Base-by-base conservation (phyloP, 768 basidiomycete genomes). In the Calocybe cyanea region DNA sequence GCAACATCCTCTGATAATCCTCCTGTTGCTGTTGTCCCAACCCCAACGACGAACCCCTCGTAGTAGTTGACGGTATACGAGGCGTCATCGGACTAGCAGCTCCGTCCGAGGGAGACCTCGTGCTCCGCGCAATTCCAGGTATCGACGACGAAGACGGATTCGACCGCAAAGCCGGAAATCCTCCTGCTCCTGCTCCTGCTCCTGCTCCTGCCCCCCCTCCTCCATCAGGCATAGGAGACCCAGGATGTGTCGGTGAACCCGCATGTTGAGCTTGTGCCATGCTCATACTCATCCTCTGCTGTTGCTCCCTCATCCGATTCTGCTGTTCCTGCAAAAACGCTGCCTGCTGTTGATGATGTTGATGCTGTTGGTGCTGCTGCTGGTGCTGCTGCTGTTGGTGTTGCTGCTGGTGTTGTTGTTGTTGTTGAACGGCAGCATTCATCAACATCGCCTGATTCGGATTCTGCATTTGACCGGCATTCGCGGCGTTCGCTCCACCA, bases 91-190 rank as follows among this genome's bases (percentile, higher is more conserved):
- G 75, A 41, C 78, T 70, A 23, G 72, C 67, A 19, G 69, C 67
- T 28, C 73, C 68, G 49, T 88, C 86, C 14, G 84, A 80, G n/a
- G 87, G 87, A 33, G 87, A 87, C 45, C 85, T 73, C 40, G 79
- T 77, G 53, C 81, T 87, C 55, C 87, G 71, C 17, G 86, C 83
- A 42, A 89, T 89, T 10, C 85, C 85, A 0, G 84, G 85, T 43
- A 87, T 82, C 17, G 25, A n/a, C n/a, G 77, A 39, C 62, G 33
- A 72, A 53, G 34, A 20, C 4, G 55, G 65, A 57, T 79, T 83
- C 33, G 81, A 82, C 15, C 80, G 71, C 23, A 83, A 63, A 4
- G 71, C 68, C 10, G 78, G 72, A 47, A 77, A 76, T 44, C 70
- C 54, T 14, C 49, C 64, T 54, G 63, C 57, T 41, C 63, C 57